Conservation (phyloP, 73 alveolate species). For the Paramecium octaurelia region DNA sequence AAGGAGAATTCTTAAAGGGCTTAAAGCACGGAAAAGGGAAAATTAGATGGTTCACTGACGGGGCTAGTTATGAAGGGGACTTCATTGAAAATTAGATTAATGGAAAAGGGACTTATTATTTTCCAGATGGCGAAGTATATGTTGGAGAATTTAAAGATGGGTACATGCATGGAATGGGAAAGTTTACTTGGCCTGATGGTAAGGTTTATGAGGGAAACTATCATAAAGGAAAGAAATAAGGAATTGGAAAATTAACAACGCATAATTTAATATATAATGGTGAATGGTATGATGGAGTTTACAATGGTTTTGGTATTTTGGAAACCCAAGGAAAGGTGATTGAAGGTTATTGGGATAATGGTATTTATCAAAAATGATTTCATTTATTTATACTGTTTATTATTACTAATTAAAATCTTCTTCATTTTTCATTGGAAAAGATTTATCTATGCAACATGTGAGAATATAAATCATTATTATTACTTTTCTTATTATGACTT, state of each 20-base stretch:
- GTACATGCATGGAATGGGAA: slow-evolving; percentile 64
- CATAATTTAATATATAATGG: slow-evolving; percentile 66
- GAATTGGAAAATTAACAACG: slow-evolving; percentile 70
- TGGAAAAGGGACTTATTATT: slow-evolving; percentile 70
- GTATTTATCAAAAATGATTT: background rate
- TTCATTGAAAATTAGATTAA: slow-evolving; percentile 63
- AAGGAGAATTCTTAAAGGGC: slow-evolving; percentile 42
- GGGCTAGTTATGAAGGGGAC: slow-evolving; percentile 69
- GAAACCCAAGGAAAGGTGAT: background rate
- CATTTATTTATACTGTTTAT: background rate
- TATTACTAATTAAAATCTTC: background rate
- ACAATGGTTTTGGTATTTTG: slow-evolving; percentile 67
- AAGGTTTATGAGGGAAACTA: slow-evolving; percentile 69
- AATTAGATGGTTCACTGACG: slow-evolving; percentile 56
- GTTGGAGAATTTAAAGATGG: slow-evolving; percentile 67
- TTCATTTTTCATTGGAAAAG: background rate
- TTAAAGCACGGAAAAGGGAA: slow-evolving; percentile 60
- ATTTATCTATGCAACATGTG: background rate
- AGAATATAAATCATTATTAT: background rate
- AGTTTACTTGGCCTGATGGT: slow-evolving; percentile 75
- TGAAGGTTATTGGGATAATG: slow-evolving; percentile 1
- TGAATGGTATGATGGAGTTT: slow-evolving; percentile 75
- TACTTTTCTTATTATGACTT: no score
- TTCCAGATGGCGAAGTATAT: slow-evolving; percentile 63
- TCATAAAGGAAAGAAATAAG: slow-evolving; percentile 70